Percentiles rank a stretch among this genome's conserved stretches.
These are phyloP conservation scores for Allantophomopsis cytisporea DNA, from an alignment of 2,329 filamentous ascomycete species.

Conservation along the genomic window DNA sequence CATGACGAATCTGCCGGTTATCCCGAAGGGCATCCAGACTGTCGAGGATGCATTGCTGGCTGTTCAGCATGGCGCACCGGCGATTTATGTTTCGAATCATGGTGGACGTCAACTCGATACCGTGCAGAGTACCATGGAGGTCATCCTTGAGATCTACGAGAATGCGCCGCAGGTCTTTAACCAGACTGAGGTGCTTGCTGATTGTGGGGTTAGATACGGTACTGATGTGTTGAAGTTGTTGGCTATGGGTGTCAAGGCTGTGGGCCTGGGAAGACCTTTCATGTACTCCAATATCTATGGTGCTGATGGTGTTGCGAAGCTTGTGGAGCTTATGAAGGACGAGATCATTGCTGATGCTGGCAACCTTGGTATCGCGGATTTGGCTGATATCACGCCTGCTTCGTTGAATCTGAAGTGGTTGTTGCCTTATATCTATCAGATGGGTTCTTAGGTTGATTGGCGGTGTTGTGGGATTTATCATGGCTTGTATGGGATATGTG, in stretches of 20 bases:
- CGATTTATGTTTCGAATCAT: slow-evolving; percentile 43
- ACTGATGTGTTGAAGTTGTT: slow-evolving; percentile 47
- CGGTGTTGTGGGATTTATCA: too few species aligned
- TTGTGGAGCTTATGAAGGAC: slow-evolving; percentile 32
- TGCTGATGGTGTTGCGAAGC: slow-evolving; percentile 28
- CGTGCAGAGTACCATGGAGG: slow-evolving; percentile 41
- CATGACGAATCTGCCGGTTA: slow-evolving; percentile 22
- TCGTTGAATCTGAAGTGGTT: too few species aligned
- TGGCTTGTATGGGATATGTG: too few species aligned
- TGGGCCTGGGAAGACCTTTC: slow-evolving; percentile 44
- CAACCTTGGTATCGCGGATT: too few species aligned
- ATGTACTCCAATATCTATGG: slow-evolving; percentile 23
- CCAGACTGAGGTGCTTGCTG: slow-evolving; percentile 37
- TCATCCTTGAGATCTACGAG: slow-evolving; percentile 38
- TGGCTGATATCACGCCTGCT: too few species aligned
- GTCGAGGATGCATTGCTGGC: slow-evolving; percentile 46
- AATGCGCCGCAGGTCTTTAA: slow-evolving; percentile 11
- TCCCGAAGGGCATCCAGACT: slow-evolving; percentile 31
- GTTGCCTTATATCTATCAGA: too few species aligned
- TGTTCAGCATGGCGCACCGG: slow-evolving; percentile 41
- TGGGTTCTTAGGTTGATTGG: too few species aligned
- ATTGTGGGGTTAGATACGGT: slow-evolving; percentile 41
- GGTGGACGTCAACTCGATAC: slow-evolving; percentile 48
- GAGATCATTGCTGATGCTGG: slow-evolving; percentile 21
- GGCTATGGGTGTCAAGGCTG: slow-evolving; percentile 45